Evolutionary conservation across 1,284 basidiomycete genomes (phyloP), one percentile per base, ranked within the genome.

Genomic region (Kwoniella shivajii): DNA sequence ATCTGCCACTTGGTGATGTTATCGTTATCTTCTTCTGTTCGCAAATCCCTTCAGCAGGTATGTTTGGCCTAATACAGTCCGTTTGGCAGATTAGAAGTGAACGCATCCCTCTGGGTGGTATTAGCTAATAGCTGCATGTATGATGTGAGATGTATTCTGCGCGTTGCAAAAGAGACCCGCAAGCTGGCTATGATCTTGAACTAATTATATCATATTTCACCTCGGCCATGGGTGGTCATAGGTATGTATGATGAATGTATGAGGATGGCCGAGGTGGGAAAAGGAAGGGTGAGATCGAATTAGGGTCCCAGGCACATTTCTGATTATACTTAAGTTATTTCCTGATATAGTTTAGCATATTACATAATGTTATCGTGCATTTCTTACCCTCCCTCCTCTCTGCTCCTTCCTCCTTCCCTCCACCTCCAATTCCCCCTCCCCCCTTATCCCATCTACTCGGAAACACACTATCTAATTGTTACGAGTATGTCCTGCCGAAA

Each of bases 201-300:
- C 13, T 45, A 45, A 30, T 45, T 45, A 45, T 45, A 39, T 39
- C 16, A 20, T n/a, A 39, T 20, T 43, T 39, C 18, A 42, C 41
- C 41, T 42, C 41, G 41, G 41, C 41, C 20, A 42, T 42, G 13
- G 10, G 20, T 10, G 41, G 11, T 42, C 9, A n/a, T 42, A 26
- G 31, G 27, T 10, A 39, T 2, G 18, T 10, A 16, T 20, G 22
- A 39, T 18, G 22, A 39, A 39, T 20, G 37, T 39, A n/a, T n/a
- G n/a, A n/a, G 37, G 37, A 39, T 39, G 13, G 18, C 37, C 37
- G 37, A 39, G n/a, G 37, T 18, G 4, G 14, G 18, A 39, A 39
- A 39, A 18, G 37, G 37, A 20, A 18, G 3, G 16, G 10, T 39
- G 14, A 20, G 11, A 20, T 6, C n/a, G n/a, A 39, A 37, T 20